Evolutionary conservation across 1,284 basidiomycete species (phyloP).

Genomic region (Trichosporon sp.): DNA sequence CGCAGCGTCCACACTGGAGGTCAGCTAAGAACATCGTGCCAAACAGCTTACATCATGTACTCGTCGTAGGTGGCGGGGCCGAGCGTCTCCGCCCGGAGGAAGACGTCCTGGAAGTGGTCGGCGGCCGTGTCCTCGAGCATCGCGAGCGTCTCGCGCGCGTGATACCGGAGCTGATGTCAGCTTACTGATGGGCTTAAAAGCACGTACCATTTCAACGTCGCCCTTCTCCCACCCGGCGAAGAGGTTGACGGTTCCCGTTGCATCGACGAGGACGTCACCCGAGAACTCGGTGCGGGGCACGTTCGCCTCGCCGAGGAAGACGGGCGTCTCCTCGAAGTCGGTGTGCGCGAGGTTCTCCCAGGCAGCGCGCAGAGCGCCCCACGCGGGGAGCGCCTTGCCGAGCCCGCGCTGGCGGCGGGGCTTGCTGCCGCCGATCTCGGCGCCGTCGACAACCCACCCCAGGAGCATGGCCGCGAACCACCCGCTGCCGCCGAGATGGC

Average conservation of each 20-base stretch:
- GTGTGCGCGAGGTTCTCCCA: slow-evolving; percentile 58
- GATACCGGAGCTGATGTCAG: slow-evolving; percentile 61
- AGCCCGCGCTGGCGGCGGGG: slow-evolving; percentile 46
- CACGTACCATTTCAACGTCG: slow-evolving; percentile 49
- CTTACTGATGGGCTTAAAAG: not conserved
- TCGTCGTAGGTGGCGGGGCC: slow-evolving; percentile 65
- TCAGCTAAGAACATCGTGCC: slow-evolving; percentile 3
- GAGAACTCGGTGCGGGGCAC: slow-evolving; percentile 45
- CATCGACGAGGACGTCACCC: slow-evolving; percentile 66
- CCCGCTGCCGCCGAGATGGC: slow-evolving; percentile 59
- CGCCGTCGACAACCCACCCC: slow-evolving; percentile 67
- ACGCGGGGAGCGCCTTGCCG: slow-evolving; percentile 53
- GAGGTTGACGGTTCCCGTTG: slow-evolving; percentile 72
- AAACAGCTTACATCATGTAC: slow-evolving; percentile 68
- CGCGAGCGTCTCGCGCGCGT: slow-evolving; percentile 65
- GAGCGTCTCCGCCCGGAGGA: slow-evolving; percentile 46
- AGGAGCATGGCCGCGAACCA: slow-evolving; percentile 67
- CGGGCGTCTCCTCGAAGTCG: slow-evolving; percentile 60
- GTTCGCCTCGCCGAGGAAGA: slow-evolving; percentile 57
- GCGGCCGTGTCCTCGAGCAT: slow-evolving; percentile 54
- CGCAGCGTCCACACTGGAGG: slow-evolving; percentile 61
- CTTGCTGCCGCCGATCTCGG: slow-evolving; percentile 52
- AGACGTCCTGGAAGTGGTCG: slow-evolving; percentile 47
- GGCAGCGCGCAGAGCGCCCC: slow-evolving; percentile 44
- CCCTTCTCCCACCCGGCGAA: slow-evolving; percentile 67